Conservation (phyloP, 108 stramenopile genomes). For the Epithemia pelagica region DNA sequence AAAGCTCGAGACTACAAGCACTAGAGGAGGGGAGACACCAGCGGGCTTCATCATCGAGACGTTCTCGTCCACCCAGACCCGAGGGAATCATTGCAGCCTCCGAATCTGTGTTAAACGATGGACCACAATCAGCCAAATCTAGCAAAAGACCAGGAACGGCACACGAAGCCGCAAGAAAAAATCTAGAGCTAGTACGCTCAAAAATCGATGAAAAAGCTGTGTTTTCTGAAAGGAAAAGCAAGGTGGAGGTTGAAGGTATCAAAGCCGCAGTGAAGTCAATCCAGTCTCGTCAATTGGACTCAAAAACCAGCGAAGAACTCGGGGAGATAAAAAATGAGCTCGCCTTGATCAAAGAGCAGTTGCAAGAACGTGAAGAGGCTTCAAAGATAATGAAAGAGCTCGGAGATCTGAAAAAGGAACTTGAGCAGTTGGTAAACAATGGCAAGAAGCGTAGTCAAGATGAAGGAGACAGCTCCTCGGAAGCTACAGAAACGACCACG, state of each 20-base stretch:
- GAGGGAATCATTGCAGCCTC: neutral
- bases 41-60: neutral
- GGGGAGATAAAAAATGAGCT: neutral
- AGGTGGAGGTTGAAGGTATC: neutral
- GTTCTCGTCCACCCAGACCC: neutral
- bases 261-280: neutral
- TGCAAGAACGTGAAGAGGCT: conserved; percentile 7
- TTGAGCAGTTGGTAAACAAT: conserved; percentile 4
- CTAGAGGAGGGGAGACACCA: neutral
- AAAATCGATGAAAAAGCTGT: neutral
- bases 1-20: neutral
- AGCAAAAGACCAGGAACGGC: neutral
- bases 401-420: conserved; percentile 1
- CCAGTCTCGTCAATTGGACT: neutral
- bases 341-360: neutral
- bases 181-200: neutral
- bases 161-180: neutral
- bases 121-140: neutral
- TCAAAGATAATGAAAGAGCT: conserved; percentile 15
- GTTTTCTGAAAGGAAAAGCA: neutral
- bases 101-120: neutral
- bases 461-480: neutral
- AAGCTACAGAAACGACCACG: neutral
- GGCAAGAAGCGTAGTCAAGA: neutral
- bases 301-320: neutral